These are phyloP conservation scores for Fusarium buxicola DNA, from an alignment of 2,329 filamentous ascomycete species.

Conservation along the genomic window DNA sequence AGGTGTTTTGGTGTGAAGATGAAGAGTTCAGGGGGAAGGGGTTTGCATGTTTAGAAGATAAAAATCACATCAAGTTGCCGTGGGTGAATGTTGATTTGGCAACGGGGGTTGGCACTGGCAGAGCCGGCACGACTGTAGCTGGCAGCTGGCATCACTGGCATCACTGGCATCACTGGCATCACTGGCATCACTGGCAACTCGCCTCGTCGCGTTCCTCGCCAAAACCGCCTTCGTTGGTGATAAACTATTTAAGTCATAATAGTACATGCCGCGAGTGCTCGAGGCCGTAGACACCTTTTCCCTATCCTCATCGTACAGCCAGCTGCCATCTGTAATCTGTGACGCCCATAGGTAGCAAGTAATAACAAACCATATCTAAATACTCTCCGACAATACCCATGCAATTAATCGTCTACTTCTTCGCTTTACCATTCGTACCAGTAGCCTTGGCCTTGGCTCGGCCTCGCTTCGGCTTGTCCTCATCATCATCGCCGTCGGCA, in stretches of 20 bases:
- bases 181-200: background rate
- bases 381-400: constrained; percentile 19
- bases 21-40: background rate
- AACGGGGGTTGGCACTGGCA: background rate
- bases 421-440: constrained; percentile 61
- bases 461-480: constrained; percentile 64
- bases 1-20: background rate
- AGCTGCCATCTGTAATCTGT: constrained; percentile 5
- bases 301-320: constrained; percentile 14
- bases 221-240: background rate
- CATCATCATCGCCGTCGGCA: constrained; percentile 57
- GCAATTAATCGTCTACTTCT: constrained; percentile 49
- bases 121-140: background rate
- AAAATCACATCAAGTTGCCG: background rate
- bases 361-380: constrained; percentile 16
- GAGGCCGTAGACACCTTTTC: constrained; percentile 26
- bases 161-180: background rate
- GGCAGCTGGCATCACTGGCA: constrained; percentile 11
- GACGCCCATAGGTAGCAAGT: constrained; percentile 10
- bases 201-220: background rate
- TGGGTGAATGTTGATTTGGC: constrained; percentile 2
- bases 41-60: background rate
- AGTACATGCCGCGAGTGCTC: constrained; percentile 21
- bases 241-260: constrained; percentile 12
- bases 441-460: constrained; percentile 55